Base-by-base conservation (phyloP, 768 basidiomycete species). In the Exsudoporus frostii region DNA sequence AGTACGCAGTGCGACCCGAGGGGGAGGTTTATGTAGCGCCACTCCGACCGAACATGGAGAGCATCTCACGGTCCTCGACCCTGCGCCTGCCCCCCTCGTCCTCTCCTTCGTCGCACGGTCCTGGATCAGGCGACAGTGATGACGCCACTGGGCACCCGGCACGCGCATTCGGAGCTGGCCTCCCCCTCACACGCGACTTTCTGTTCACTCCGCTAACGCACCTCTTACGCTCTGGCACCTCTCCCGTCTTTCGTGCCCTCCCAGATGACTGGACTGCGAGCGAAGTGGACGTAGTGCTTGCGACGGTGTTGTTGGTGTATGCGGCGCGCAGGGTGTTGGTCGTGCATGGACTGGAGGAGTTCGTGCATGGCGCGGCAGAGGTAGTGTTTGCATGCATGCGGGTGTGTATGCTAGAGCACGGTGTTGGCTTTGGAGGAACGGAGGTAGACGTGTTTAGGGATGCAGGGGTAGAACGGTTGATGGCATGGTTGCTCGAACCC, bases 401-500 rank as follows among this genome's bases (percentile, higher is more conserved):
- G 58, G 83, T 97, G 15, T 93, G 92, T 71, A 95, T 97, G 93
- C 82, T 98, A 27, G 95, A 98, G 67, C 90, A 96, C 65, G 91
- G 82, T 1, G 67, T 62, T 5, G 65, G 69, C 58, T 39, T 62
- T 60, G 51, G 66, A 57, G 33, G 56, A 45, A 9, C 34, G 13
- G 73, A 70, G 14, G 74, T 77, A 51, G 81, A 94, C 59, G 85
- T 97, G 2, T 98, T 91, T 71, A 76, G 92, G n/a, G 91, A 97
- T 69, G 58, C 57, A 2, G 63, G 77, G 7, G 85, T 97, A 2
- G 76, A 73, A 24, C 71, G 61, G 5, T 67, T 85, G 39, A 86
- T 95, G 82, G 65, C 70, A 0, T 73, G 75, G 30, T 66, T 95
- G 3, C 65, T 96, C 48, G 69, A 65, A 9, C 81, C 85, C 0